These are phyloP conservation scores for Achaetomium macrosporum DNA, from an alignment of 2,329 filamentous ascomycete species.

Conservation along the genomic window DNA sequence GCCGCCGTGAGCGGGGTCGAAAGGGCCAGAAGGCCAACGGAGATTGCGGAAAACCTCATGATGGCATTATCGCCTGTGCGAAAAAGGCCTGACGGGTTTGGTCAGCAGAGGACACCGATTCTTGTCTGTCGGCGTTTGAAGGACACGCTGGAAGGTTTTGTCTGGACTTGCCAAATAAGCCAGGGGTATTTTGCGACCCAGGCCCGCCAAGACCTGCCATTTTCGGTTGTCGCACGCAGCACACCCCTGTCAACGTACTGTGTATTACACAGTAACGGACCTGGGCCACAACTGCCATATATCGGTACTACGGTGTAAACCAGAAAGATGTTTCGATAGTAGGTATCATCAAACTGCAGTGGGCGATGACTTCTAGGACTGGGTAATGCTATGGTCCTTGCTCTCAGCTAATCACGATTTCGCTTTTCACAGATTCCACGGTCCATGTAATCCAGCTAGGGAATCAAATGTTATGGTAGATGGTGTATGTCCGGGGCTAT, in stretches of 20 bases:
- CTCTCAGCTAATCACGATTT: no score
- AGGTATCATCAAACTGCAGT: no score
- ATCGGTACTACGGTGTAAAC: no score
- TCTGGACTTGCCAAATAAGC: neutral
- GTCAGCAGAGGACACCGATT: neutral
- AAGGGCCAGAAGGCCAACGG: slow-evolving; percentile 63
- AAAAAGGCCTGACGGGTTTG: neutral
- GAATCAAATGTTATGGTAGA: no score
- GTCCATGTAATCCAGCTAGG: no score
- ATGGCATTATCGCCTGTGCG: slow-evolving; percentile 41
- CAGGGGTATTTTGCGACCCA: neutral
- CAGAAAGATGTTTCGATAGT: no score
- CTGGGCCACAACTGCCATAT: no score
- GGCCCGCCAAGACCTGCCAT: slow-evolving; percentile 10
- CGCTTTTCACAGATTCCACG: no score
- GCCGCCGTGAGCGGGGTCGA: slow-evolving; percentile 63
- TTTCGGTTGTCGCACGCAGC: slow-evolving; percentile 1
- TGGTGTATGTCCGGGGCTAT: no score
- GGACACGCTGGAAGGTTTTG: slow-evolving; percentile 17
- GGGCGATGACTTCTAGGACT: no score
- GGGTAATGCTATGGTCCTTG: no score
- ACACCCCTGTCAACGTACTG: neutral
- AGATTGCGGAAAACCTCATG: slow-evolving; percentile 67
- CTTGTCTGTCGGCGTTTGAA: slow-evolving; percentile 2
- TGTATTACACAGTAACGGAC: no score